These are phyloP conservation scores for Schizosaccharomyces octosporus DNA, from an alignment of 805 yeast genomes.

Conservation along the genomic window DNA sequence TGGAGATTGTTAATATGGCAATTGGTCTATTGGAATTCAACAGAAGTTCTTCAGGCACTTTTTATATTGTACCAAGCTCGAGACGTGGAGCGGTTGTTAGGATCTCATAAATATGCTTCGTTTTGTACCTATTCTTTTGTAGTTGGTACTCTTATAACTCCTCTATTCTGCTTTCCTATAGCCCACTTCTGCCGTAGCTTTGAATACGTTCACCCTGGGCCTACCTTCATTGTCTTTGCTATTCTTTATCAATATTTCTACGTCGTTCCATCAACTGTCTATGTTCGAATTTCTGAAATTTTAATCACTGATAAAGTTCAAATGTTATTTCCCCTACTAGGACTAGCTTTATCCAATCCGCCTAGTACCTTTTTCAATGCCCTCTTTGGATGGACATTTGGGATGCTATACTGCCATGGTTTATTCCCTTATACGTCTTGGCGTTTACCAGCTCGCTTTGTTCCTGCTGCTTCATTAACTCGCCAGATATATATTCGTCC, in stretches of 20 bases:
- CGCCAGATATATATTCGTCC: not conserved
- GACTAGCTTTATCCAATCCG: not conserved
- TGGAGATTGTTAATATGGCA: conserved; percentile 11
- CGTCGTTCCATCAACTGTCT: not conserved
- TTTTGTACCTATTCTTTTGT: not conserved
- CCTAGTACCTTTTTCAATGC: not conserved
- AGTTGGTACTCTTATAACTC: not conserved
- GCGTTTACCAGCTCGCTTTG: not conserved
- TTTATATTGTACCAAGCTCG: conserved; percentile 18
- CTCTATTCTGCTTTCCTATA: not conserved
- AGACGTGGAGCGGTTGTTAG: conserved; percentile 17
- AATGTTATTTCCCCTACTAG: not conserved
- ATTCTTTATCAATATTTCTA: not conserved
- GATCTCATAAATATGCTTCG: conserved; percentile 14
- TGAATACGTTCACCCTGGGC: not conserved
- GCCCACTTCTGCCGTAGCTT: not conserved
- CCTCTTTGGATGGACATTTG: not conserved
- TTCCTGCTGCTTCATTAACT: no score
- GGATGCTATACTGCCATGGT: not conserved
- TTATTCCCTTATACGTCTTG: not conserved
- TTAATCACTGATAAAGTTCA: not conserved
- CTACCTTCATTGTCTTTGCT: not conserved
- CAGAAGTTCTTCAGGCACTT: conserved; percentile 17
- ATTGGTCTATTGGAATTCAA: conserved; percentile 12
- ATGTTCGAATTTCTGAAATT: not conserved